A percentile compares a stretch with the other conserved stretches of the same genome.
Conservation (phyloP, 2,329 filamentous ascomycete species). For the Colletotrichum orbiculare region DNA sequence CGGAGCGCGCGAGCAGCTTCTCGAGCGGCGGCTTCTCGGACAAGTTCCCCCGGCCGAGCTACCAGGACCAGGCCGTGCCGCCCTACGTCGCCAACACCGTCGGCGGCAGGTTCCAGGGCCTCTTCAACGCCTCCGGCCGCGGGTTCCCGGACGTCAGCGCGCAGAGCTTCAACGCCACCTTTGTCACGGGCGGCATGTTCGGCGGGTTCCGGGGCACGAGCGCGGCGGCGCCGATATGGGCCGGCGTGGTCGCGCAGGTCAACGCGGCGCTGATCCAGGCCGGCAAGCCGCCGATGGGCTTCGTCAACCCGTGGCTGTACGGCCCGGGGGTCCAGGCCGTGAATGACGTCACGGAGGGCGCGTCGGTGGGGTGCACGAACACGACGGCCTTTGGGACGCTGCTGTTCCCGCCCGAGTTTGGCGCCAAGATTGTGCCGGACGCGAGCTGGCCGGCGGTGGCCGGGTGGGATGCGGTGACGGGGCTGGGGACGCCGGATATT, state of each 20-base stretch:
- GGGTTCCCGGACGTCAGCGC: slow-evolving; percentile 72
- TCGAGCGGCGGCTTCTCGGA: slow-evolving; percentile 63
- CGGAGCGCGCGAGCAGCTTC: slow-evolving; percentile 64
- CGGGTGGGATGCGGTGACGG: slow-evolving; percentile 53
- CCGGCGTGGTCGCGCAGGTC: slow-evolving; percentile 70
- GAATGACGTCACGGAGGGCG: slow-evolving; percentile 50
- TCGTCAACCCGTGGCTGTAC: slow-evolving; percentile 73
- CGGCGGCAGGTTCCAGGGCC: slow-evolving; percentile 57
- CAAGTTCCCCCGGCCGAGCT: slow-evolving; percentile 55
- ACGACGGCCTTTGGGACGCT: slow-evolving; percentile 35
- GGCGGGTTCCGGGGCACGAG: slow-evolving; percentile 41
- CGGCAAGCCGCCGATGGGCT: slow-evolving; percentile 65
- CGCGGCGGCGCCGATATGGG: slow-evolving; percentile 71
- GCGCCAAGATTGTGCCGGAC: slow-evolving; percentile 42
- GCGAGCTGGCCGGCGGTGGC: slow-evolving; percentile 44
- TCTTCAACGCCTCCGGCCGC: slow-evolving; percentile 60
- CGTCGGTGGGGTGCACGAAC: slow-evolving; percentile 46
- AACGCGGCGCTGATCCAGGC: slow-evolving; percentile 69
- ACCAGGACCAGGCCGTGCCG: slow-evolving; percentile 57
- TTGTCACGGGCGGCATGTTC: slow-evolving; percentile 43
- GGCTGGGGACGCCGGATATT: slow-evolving; percentile 59
- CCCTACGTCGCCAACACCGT: slow-evolving; percentile 56
- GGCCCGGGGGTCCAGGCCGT: slow-evolving; percentile 44
- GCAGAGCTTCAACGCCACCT: slow-evolving; percentile 30
- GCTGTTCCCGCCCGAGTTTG: slow-evolving; percentile 35